These are phyloP conservation scores for Pseudocohnilembus persalinus DNA, from an alignment of 169 alveolate genomes.

Conservation along the genomic window DNA sequence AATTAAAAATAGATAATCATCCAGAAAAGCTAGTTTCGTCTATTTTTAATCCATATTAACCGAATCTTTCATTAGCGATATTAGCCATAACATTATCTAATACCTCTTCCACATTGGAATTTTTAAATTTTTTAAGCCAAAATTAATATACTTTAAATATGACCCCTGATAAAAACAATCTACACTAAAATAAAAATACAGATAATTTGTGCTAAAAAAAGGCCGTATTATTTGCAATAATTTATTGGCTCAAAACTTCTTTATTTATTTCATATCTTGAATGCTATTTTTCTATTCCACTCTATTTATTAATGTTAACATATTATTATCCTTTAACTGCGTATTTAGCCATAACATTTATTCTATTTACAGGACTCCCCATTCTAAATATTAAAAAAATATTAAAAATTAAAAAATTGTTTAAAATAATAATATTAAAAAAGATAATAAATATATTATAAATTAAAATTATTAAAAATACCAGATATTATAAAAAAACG, in stretches of 20 bases:
- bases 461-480: too few relatives aligned
- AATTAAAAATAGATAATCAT: too few relatives aligned
- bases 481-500: too few relatives aligned
- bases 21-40: too few relatives aligned
- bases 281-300: neutral
- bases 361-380: constrained; percentile 41
- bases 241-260: neutral
- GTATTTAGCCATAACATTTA: constrained; percentile 45
- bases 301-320: too few relatives aligned
- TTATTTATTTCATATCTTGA: constrained; percentile 2
- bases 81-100: too few relatives aligned
- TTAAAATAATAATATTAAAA: too few relatives aligned
- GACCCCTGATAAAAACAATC: constrained; percentile 20
- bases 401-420: too few relatives aligned
- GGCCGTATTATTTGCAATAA: neutral
- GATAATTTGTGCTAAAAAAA: constrained; percentile 5
- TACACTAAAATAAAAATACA: constrained; percentile 18
- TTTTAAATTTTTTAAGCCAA: constrained; percentile 31
- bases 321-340: constrained; percentile 29
- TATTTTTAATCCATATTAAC: too few relatives aligned
- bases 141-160: constrained; percentile 9
- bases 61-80: too few relatives aligned
- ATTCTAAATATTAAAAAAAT: neutral
- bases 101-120: constrained; percentile 33
- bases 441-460: too few relatives aligned